Percentiles rank a stretch among this genome's conserved stretches.
Conservation (phyloP, 2,329 filamentous ascomycete genomes). For the Fusarium redolens region DNA sequence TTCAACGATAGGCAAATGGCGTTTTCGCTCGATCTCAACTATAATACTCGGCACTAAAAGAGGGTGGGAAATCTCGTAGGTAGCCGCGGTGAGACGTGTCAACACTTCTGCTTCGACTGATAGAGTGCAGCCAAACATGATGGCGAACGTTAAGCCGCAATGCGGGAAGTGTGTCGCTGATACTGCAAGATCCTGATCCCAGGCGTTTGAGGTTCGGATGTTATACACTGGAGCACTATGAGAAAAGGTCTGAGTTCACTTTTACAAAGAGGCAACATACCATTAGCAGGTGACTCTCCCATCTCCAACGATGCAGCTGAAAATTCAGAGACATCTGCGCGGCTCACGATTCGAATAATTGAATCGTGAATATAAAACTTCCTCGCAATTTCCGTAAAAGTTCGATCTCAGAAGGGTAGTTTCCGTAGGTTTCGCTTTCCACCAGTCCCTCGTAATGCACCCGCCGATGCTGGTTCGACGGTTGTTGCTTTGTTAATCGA, state of each 20-base stretch:
- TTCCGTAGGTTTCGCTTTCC: background rate
- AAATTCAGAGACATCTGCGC: slow-evolving; percentile 5
- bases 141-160: background rate
- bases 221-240: slow-evolving; percentile 3
- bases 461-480: no score
- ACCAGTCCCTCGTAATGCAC: background rate
- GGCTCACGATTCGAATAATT: background rate
- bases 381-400: background rate
- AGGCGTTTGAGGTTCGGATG: slow-evolving; percentile 7
- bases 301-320: slow-evolving; percentile 1
- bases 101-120: slow-evolving; percentile 5
- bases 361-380: background rate
- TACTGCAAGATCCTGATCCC: slow-evolving; percentile 3
- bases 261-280: background rate
- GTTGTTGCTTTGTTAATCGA: background rate
- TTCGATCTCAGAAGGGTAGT: background rate
- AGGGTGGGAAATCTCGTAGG: background rate
- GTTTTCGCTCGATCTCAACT: slow-evolving; percentile 2
- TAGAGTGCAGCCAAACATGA: slow-evolving; percentile 14
- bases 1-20: background rate
- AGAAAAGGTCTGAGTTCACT: background rate
- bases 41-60: slow-evolving; percentile 6
- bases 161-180: slow-evolving; percentile 11
- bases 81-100: background rate
- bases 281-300: background rate